Percentiles rank a stretch among this genome's conserved stretches.
phyloP scores from a whole-genome alignment of 208 protist genomes.

The Wallacemonas rigidus region DNA sequence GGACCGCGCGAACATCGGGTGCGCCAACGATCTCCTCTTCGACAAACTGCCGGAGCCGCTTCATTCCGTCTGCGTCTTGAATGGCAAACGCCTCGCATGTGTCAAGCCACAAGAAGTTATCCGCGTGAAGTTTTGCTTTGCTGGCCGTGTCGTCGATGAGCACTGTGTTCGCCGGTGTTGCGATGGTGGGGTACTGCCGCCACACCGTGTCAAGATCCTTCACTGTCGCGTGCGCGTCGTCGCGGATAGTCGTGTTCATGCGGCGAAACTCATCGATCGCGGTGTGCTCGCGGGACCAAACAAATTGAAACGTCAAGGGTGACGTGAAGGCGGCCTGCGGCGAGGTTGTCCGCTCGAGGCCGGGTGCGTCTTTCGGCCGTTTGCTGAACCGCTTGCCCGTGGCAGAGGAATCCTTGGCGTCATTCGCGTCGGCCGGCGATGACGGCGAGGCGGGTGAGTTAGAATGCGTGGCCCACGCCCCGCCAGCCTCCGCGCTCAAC shows the following conservation, averaged over 20 bases:
- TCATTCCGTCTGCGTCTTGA: conserved; percentile 47
- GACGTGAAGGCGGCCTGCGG: background rate
- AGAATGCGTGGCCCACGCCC: background rate
- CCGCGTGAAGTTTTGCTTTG: conserved; percentile 76
- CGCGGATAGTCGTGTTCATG: conserved; percentile 39
- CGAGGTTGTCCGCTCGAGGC: background rate
- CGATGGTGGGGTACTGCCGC: conserved; percentile 57
- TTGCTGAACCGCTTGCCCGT: conserved; percentile 13
- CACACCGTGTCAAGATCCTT: conserved; percentile 78
- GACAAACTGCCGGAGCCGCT: conserved; percentile 66
- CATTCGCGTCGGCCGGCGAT: background rate
- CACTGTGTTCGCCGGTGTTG: conserved; percentile 71
- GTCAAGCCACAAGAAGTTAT: conserved; percentile 86
- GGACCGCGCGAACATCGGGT: conserved; percentile 77
- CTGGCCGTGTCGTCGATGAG: conserved; percentile 89
- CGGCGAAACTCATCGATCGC: conserved; percentile 76
- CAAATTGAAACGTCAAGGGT: conserved; percentile 71
- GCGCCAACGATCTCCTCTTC: conserved; percentile 54
- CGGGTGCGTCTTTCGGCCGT: conserved; percentile 12
- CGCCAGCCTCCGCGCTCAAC: background rate
- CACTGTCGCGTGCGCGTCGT: conserved; percentile 84
- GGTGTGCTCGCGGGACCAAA: conserved; percentile 89
- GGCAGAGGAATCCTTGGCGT: background rate
- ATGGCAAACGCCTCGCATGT: conserved; percentile 60
- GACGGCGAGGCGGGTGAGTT: background rate